These are phyloP conservation scores for Monilinia laxa DNA, from an alignment of 2,329 filamentous ascomycete species.

Conservation along the genomic window DNA sequence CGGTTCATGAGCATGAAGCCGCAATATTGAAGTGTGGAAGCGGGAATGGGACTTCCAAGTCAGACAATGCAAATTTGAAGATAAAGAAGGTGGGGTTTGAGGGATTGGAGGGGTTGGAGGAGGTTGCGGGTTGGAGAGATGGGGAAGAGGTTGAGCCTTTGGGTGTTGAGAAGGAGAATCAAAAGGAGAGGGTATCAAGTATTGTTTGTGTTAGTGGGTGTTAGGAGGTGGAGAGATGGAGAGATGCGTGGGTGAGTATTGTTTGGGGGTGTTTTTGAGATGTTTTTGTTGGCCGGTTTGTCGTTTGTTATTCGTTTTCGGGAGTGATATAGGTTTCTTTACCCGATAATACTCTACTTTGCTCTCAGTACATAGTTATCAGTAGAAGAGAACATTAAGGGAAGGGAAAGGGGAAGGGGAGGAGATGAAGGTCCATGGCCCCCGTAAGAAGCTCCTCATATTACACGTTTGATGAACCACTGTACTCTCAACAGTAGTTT, in stretches of 20 bases:
- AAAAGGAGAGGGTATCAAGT: neutral
- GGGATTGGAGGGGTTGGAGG: neutral
- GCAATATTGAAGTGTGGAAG: neutral
- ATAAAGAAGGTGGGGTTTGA: neutral
- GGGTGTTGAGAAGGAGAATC: neutral
- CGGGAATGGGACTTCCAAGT: neutral
- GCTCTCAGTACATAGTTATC: neutral
- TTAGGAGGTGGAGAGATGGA: neutral
- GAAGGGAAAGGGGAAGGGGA: neutral
- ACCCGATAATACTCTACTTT: neutral
- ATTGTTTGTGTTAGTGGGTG: conserved; percentile 10
- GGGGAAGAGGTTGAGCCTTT: neutral
- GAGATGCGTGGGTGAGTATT: neutral
- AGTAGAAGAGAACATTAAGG: neutral
- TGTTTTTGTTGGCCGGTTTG: neutral
- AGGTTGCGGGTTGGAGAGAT: neutral
- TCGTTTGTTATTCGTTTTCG: neutral
- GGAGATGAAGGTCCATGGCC: neutral
- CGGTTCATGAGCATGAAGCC: neutral
- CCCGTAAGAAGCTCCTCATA: neutral
- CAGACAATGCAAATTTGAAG: neutral
- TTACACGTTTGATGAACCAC: neutral
- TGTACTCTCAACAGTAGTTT: neutral
- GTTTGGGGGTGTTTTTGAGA: too few relatives aligned
- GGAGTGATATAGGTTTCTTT: neutral